phyloP scores from a whole-genome alignment of 441 rosid genomes.

The Euphorbia neoarborescens region DNA sequence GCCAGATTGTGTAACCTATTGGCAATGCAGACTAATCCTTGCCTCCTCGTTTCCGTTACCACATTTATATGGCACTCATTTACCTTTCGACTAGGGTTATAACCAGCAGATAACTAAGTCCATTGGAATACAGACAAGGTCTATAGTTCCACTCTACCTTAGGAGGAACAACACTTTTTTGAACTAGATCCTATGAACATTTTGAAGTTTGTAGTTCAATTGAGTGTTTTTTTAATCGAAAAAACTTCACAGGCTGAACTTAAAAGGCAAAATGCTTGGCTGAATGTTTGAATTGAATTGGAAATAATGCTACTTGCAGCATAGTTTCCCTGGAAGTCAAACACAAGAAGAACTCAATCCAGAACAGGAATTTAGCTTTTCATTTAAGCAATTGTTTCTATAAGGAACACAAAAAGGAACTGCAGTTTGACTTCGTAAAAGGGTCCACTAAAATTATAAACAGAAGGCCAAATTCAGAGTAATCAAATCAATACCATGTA shows the following conservation, averaged over 20 bases:
- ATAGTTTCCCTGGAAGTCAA: conserved; percentile 11
- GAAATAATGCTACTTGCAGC: conserved; percentile 12
- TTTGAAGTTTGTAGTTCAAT: conserved; percentile 11
- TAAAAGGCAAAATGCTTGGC: conserved; percentile 11
- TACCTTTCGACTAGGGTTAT: neutral
- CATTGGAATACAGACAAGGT: conserved; percentile 1
- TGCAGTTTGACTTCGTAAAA: conserved; percentile 20
- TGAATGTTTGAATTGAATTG: neutral
- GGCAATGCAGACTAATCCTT: neutral
- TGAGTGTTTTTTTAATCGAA: neutral
- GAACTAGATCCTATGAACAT: neutral
- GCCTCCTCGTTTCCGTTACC: neutral
- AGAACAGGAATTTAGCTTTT: conserved; percentile 2
- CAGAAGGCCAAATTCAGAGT: conserved; percentile 14
- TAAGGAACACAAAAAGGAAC: conserved; percentile 12
- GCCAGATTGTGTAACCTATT: neutral
- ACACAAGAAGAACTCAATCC: conserved; percentile 9
- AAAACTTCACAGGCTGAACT: conserved; percentile 10
- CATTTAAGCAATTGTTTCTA: conserved; percentile 18
- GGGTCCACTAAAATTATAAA: conserved; percentile 20
- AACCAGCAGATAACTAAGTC: conserved; percentile 1
- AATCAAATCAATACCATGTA: conserved; percentile 18
- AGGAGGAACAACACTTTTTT: conserved; percentile 3
- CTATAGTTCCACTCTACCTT: conserved; percentile 4
- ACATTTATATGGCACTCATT: neutral